Evolutionary conservation across 768 basidiomycete species (phyloP).

Genomic region (Tylopilus plumbeoviolaceoides): DNA sequence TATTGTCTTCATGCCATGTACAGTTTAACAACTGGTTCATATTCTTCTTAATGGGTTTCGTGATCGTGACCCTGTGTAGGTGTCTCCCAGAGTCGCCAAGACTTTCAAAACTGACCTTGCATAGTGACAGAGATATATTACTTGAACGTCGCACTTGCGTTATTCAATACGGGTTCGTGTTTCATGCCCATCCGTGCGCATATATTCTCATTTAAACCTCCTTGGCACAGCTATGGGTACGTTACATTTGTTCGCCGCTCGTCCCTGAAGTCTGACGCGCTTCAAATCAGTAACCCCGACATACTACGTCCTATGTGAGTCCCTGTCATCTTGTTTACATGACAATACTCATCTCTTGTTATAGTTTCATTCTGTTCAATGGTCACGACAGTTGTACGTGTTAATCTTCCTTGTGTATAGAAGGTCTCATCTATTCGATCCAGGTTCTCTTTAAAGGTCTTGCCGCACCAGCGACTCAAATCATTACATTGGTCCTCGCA

Average conservation of each 20-base stretch:
- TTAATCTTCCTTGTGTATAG: background rate
- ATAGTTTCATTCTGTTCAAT: slow-evolving; percentile 82
- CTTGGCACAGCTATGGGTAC: slow-evolving; percentile 58
- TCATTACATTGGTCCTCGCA: slow-evolving; percentile 88
- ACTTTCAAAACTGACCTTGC: slow-evolving; percentile 3
- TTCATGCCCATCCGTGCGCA: background rate
- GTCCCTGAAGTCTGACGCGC: slow-evolving; percentile 17
- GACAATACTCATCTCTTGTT: background rate
- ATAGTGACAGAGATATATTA: slow-evolving; percentile 90
- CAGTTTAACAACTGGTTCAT: slow-evolving; percentile 92
- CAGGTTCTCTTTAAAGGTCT: slow-evolving; percentile 90
- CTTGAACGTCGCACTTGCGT: slow-evolving; percentile 90
- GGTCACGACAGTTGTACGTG: slow-evolving; percentile 72
- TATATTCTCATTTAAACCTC: background rate
- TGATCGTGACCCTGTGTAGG: slow-evolving; percentile 75
- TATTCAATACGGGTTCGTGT: slow-evolving; percentile 82
- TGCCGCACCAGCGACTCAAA: slow-evolving; percentile 66
- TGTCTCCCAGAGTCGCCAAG: slow-evolving; percentile 6
- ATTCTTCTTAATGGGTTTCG: slow-evolving; percentile 83
- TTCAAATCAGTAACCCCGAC: slow-evolving; percentile 67
- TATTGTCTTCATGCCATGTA: background rate
- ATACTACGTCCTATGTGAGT: slow-evolving; percentile 79
- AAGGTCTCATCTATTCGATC: slow-evolving; percentile 2
- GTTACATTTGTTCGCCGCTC: slow-evolving; percentile 14
- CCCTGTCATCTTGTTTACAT: background rate